These are phyloP conservation scores for Nitzschia sp. DNA, from an alignment of 108 stramenopile genomes.

Conservation along the genomic window DNA sequence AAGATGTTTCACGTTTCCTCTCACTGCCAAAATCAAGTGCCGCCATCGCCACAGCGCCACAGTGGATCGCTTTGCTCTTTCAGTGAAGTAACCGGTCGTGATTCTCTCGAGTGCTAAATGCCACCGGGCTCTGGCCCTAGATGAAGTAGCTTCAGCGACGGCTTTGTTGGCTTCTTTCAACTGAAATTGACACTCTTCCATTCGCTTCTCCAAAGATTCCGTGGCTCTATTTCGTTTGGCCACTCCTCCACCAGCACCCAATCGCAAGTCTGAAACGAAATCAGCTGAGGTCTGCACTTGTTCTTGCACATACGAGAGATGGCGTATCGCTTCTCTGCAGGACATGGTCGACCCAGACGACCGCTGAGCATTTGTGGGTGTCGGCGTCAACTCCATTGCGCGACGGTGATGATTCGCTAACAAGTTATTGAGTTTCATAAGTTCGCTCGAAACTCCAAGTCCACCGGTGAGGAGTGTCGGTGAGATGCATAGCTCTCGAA, in stretches of 20 bases:
- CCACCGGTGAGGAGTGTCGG: conserved; percentile 20
- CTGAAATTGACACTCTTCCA: not conserved
- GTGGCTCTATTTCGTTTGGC: conserved; percentile 37
- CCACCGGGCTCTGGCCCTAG: conserved; percentile 45
- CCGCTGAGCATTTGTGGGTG: conserved; percentile 3
- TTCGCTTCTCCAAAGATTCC: conserved; percentile 7
- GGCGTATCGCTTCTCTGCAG: not conserved
- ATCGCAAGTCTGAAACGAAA: conserved; percentile 34
- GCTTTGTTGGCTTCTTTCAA: not conserved
- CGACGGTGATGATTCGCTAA: conserved; percentile 9
- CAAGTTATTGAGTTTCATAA: conserved; percentile 7
- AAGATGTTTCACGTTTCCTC: not conserved
- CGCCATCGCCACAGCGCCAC: not conserved
- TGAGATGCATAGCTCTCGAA: not conserved
- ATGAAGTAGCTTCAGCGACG: not conserved
- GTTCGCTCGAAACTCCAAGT: conserved; percentile 9
- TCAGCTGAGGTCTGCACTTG: conserved; percentile 23
- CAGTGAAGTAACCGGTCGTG: conserved; percentile 35
- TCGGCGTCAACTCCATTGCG: conserved; percentile 39
- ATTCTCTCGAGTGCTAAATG: conserved; percentile 46
- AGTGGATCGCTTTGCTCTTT: not conserved
- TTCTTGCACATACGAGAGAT: conserved; percentile 7
- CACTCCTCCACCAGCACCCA: conserved; percentile 40
- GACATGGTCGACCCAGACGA: not conserved
- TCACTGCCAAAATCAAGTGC: not conserved